Conservation (phyloP, 1,139 yeast species). For the Zygosaccharomyces pseudobailii region DNA sequence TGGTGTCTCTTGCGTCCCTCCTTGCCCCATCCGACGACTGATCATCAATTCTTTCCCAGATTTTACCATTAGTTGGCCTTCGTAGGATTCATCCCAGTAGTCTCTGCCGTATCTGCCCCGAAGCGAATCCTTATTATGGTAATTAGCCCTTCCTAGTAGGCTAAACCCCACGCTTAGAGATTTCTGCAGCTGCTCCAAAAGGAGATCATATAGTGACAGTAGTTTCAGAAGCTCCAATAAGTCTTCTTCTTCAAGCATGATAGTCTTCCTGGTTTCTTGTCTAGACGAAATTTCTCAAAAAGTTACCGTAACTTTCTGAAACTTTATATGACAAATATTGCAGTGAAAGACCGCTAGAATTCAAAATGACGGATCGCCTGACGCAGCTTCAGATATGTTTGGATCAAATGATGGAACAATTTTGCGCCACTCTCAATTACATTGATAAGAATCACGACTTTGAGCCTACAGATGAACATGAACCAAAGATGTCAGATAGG, state of each 20-base stretch:
- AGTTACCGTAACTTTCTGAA: not conserved
- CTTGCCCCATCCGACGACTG: conserved; percentile 3
- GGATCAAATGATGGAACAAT: conserved; percentile 88
- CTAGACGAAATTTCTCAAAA: not conserved
- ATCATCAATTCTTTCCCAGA: conserved; percentile 9
- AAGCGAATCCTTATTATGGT: conserved; percentile 29
- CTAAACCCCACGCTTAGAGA: conserved; percentile 25
- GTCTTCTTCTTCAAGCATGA: conserved; percentile 8
- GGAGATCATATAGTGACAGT: conserved; percentile 24
- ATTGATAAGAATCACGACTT: conserved; percentile 69
- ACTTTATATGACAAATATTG: not conserved
- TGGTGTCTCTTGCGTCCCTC: conserved; percentile 4
- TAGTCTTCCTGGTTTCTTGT: not conserved
- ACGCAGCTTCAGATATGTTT: conserved; percentile 90
- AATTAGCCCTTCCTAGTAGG: conserved; percentile 31
- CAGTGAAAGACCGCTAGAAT: not conserved
- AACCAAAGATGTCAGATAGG: conserved; percentile 52
- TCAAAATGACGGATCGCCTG: conserved; percentile 61
- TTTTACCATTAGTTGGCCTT: conserved; percentile 20
- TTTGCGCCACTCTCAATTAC: conserved; percentile 84
- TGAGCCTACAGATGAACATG: conserved; percentile 42
- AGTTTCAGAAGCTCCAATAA: conserved; percentile 17
- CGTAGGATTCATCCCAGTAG: conserved; percentile 30
- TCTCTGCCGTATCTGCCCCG: conserved; percentile 31
- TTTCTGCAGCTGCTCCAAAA: conserved; percentile 28